phyloP scores from a whole-genome alignment of 2,329 filamentous ascomycete genomes.

The Exophiala aquamarina region DNA sequence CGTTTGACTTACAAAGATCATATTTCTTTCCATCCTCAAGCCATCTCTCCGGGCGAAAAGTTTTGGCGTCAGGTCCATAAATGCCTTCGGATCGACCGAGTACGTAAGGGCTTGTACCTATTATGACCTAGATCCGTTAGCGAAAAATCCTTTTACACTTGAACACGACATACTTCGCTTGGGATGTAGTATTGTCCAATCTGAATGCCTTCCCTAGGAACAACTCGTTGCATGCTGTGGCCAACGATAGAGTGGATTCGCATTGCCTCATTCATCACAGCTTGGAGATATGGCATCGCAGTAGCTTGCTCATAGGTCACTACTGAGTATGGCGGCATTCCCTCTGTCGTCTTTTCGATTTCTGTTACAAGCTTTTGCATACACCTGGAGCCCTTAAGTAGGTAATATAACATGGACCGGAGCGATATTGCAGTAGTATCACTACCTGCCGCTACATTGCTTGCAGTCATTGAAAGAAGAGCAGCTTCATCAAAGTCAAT shows the following conservation, averaged over 20 bases:
- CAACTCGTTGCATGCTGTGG: constrained; percentile 12
- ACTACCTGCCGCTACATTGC: constrained; percentile 34
- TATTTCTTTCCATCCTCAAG: constrained; percentile 12
- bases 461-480: constrained; percentile 31
- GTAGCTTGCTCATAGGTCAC: background rate
- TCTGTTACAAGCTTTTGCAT: constrained; percentile 28
- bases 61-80: constrained; percentile 46
- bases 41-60: constrained; percentile 27
- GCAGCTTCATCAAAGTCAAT: constrained; percentile 29
- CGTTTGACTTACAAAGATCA: background rate
- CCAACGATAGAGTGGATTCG: constrained; percentile 20
- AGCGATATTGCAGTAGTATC: constrained; percentile 37
- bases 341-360: constrained; percentile 4
- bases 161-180: background rate
- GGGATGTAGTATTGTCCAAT: constrained; percentile 1
- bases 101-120: constrained; percentile 41
- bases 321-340: background rate
- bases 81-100: constrained; percentile 68
- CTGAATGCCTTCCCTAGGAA: constrained; percentile 20
- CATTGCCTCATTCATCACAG: constrained; percentile 30
- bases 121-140: background rate
- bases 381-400: constrained; percentile 29
- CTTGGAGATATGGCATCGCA: constrained; percentile 33
- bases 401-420: constrained; percentile 32
- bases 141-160: background rate